Percentiles rank a stretch among this genome's conserved stretches.
Conservation (phyloP, 768 basidiomycete genomes). For the Mycena galopus region DNA sequence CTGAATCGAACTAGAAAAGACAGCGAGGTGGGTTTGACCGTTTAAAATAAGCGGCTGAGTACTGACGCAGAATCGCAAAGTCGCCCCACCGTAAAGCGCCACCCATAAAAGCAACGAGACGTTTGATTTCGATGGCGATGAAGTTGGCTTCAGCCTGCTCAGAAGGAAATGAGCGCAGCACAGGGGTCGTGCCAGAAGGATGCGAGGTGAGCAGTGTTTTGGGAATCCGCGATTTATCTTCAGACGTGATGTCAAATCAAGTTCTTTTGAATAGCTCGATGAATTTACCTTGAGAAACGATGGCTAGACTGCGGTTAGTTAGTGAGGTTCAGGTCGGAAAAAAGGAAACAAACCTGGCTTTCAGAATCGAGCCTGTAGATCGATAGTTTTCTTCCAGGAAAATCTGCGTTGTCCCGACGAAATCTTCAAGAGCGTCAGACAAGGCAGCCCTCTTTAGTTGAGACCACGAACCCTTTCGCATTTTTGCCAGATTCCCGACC, state of each 20-base stretch:
- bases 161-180: slow-evolving; percentile 63
- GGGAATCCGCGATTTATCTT: slow-evolving; percentile 81
- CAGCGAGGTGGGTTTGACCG: slow-evolving; percentile 10
- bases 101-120: slow-evolving; percentile 80
- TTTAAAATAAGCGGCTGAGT: not conserved
- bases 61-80: slow-evolving; percentile 85
- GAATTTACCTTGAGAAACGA: slow-evolving; percentile 81
- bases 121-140: slow-evolving; percentile 84
- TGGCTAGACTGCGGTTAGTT: slow-evolving; percentile 70
- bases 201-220: slow-evolving; percentile 83
- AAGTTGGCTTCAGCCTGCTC: slow-evolving; percentile 78
- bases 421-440: slow-evolving; percentile 59
- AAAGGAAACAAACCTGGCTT: slow-evolving; percentile 50
- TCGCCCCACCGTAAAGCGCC: slow-evolving; percentile 80
- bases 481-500: slow-evolving; percentile 77
- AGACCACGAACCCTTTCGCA: slow-evolving; percentile 66
- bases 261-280: not conserved
- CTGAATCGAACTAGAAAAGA: slow-evolving; percentile 79
- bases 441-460: not conserved
- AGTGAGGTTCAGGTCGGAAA: not conserved
- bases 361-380: slow-evolving; percentile 82
- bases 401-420: slow-evolving; percentile 73
- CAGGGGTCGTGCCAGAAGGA: slow-evolving; percentile 70
- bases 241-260: not conserved
- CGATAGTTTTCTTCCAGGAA: slow-evolving; percentile 91